phyloP scores from a whole-genome alignment of 306 rosid genomes.

The Astragalus glycyphyllos region DNA sequence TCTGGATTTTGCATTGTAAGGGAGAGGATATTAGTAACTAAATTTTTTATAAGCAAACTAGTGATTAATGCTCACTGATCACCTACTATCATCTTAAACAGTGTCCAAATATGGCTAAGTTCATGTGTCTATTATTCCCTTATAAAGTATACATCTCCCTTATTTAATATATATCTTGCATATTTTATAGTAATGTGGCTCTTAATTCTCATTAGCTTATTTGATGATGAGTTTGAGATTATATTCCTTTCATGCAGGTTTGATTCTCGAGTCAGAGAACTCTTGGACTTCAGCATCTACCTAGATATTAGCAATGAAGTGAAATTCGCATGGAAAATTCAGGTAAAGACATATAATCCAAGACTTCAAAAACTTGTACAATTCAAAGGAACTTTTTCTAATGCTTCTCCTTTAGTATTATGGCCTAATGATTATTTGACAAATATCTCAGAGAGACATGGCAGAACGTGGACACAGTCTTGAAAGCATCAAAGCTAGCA shows the following conservation, averaged over 20 bases:
- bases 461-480: slow-evolving; percentile 99
- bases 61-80: not conserved
- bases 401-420: slow-evolving; percentile 5
- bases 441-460: slow-evolving; percentile 86
- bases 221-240: slow-evolving; percentile 22
- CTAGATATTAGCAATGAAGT: slow-evolving; percentile 99
- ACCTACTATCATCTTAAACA: not conserved
- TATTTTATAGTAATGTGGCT: not conserved
- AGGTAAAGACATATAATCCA: slow-evolving; percentile 55
- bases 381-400: not conserved
- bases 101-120: not conserved
- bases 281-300: slow-evolving; percentile 97
- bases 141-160: no score
- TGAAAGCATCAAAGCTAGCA: slow-evolving; percentile 99
- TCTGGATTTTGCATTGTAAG: not conserved
- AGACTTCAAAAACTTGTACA: not conserved
- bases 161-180: no score
- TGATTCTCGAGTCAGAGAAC: slow-evolving; percentile 87
- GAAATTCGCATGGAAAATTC: slow-evolving; percentile 99
- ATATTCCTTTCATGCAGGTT: slow-evolving; percentile 56
- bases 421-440: slow-evolving; percentile 30
- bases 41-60: not conserved
- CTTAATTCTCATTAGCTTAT: slow-evolving; percentile 1
- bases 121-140: no score
- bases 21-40: not conserved